phyloP scores from a whole-genome alignment of 208 protist genomes.

The Kentomonas sorsogonicus region DNA sequence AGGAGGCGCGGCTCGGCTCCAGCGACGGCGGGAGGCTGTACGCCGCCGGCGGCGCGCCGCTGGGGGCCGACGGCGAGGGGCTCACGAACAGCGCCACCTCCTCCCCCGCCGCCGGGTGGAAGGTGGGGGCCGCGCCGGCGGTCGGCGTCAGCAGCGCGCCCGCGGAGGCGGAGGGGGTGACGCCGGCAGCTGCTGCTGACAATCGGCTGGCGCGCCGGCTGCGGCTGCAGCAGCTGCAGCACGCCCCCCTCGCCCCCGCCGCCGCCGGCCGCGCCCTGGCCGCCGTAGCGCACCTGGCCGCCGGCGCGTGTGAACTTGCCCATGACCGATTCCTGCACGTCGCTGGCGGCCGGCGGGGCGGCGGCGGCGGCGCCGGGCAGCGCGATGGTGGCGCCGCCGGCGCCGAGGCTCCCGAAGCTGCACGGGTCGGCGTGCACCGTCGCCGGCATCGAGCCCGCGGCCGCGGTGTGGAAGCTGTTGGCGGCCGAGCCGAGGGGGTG shows the following conservation, averaged over 20 bases:
- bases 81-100: slow-evolving; percentile 22
- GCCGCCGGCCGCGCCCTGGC: not conserved
- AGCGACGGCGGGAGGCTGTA: too few species aligned
- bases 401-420: not conserved
- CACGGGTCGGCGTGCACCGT: not conserved
- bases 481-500: slow-evolving; percentile 12
- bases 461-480: too few species aligned
- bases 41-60: too few species aligned
- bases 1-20: slow-evolving; percentile 9
- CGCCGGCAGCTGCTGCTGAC: not conserved
- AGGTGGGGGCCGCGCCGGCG: too few species aligned
- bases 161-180: too few species aligned
- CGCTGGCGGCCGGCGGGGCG: not conserved
- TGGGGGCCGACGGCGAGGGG: too few species aligned
- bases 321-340: not conserved
- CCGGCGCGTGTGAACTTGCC: slow-evolving; percentile 17
- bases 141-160: slow-evolving; percentile 9
- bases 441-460: too few species aligned
- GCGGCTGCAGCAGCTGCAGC: slow-evolving; percentile 16
- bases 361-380: not conserved
- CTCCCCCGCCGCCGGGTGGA: too few species aligned
- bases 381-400: not conserved
- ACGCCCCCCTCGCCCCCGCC: not conserved
- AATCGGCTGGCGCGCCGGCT: not conserved
- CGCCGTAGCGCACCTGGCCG: not conserved